These are phyloP conservation scores for Globisporangium nodosum DNA, from an alignment of 352 stramenopile genomes.

Conservation along the genomic window DNA sequence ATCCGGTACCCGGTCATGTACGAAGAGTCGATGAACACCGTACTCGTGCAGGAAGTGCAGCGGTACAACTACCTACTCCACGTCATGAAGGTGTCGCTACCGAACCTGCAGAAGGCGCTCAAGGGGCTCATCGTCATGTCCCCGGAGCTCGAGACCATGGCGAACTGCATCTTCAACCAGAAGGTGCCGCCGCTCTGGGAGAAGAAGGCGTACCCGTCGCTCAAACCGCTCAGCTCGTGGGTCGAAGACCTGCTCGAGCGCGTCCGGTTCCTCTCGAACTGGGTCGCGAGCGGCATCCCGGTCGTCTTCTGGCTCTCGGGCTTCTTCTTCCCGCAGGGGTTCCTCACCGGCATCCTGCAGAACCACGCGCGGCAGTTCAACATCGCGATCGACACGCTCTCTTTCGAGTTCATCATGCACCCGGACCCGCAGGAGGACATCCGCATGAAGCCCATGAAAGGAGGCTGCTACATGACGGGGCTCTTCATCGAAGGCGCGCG, in stretches of 20 bases:
- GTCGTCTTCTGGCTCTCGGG: conserved; percentile 80
- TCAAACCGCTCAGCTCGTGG: conserved; percentile 86
- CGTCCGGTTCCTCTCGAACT: conserved; percentile 56
- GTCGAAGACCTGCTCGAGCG: conserved; percentile 85
- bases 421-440: conserved; percentile 38
- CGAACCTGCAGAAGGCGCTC: conserved; percentile 83
- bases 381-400: conserved; percentile 82
- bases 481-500: conserved; percentile 90
- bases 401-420: conserved; percentile 79
- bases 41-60: conserved; percentile 90
- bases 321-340: conserved; percentile 94
- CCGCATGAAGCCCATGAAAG: conserved; percentile 20
- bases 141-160: conserved; percentile 53
- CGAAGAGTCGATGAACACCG: conserved; percentile 90
- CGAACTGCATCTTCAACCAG: conserved; percentile 80
- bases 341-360: conserved; percentile 59
- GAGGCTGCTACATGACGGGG: conserved; percentile 89
- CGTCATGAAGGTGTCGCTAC: conserved; percentile 82
- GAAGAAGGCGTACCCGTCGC: conserved; percentile 87
- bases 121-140: conserved; percentile 31
- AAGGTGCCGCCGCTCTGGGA: conserved; percentile 86
- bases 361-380: conserved; percentile 61
- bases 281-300: conserved; percentile 30
- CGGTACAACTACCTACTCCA: conserved; percentile 85
- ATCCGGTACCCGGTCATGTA: conserved; percentile 86